Conservation (phyloP, 2,329 filamentous ascomycete species). For the Metarhizium guizhouense region DNA sequence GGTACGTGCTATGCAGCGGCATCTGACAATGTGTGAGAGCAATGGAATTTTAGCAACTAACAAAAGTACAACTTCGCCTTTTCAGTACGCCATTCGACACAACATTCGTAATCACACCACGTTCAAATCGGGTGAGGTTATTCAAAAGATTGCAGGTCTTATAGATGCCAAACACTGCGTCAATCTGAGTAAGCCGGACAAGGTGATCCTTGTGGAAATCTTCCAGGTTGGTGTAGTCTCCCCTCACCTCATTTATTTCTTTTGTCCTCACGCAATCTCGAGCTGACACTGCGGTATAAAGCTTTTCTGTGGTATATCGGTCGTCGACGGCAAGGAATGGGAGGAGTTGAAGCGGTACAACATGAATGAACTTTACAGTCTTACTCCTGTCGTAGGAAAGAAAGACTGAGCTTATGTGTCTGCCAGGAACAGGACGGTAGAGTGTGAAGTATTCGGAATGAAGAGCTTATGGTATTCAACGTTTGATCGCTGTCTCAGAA, state of each 20-base stretch:
- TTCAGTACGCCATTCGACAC: conserved; percentile 75
- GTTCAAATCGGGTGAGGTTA: conserved; percentile 59
- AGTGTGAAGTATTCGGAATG: background rate
- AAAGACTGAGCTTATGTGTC: background rate
- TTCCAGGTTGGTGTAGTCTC: conserved; percentile 52
- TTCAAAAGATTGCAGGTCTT: conserved; percentile 58
- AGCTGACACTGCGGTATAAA: background rate
- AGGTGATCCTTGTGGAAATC: conserved; percentile 71
- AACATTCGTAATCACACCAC: conserved; percentile 64
- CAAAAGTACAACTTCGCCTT: background rate
- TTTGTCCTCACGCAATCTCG: background rate
- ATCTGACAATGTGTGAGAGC: background rate
- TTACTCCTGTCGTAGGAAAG: background rate
- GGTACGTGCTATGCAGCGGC: conserved; percentile 25
- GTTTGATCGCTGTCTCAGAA: background rate
- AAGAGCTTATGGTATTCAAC: background rate
- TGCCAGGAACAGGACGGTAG: background rate
- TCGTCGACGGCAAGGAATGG: conserved; percentile 62
- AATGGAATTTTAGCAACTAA: background rate
- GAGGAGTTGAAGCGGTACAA: conserved; percentile 70
- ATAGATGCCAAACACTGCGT: conserved; percentile 64
- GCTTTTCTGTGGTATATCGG: conserved; percentile 67
- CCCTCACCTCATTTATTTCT: conserved; percentile 9
- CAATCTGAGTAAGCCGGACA: conserved; percentile 67
- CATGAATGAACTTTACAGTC: conserved; percentile 60